Percentiles rank a stretch among this genome's conserved stretches.
phyloP scores from a whole-genome alignment of 1,139 yeast species.

The Zygosaccharomyces sapae region DNA sequence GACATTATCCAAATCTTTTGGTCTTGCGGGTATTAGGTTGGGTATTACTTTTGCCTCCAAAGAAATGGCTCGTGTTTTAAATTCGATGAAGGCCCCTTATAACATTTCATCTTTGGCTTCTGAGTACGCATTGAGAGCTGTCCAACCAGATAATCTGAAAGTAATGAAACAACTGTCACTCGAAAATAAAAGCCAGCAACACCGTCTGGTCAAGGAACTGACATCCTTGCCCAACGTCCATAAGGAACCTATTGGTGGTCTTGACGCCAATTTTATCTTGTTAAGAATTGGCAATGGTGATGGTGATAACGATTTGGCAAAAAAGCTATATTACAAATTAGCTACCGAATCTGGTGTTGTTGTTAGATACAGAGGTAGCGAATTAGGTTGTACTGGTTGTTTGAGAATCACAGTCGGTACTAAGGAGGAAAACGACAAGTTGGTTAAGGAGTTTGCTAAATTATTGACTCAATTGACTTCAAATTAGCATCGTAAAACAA shows the following conservation, averaged over 20 bases:
- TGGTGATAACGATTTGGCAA: slow-evolving; percentile 62
- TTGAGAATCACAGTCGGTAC: slow-evolving; percentile 87
- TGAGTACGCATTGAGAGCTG: slow-evolving; percentile 68
- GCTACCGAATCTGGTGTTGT: slow-evolving; percentile 77
- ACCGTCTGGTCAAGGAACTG: slow-evolving; percentile 48
- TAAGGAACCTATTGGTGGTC: slow-evolving; percentile 73
- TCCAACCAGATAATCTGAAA: slow-evolving; percentile 52
- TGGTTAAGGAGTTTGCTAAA: slow-evolving; percentile 50
- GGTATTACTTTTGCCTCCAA: slow-evolving; percentile 71
- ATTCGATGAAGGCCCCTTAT: slow-evolving; percentile 93
- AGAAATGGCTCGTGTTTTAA: slow-evolving; percentile 61
- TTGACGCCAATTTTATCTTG: slow-evolving; percentile 79
- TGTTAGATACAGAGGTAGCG: slow-evolving; percentile 85
- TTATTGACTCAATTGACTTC: slow-evolving; percentile 37
- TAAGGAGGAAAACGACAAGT: slow-evolving; percentile 58
- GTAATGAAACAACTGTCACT: slow-evolving; percentile 55
- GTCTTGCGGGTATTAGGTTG: slow-evolving; percentile 87
- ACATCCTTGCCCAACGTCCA: slow-evolving; percentile 58
- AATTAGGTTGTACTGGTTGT: slow-evolving; percentile 83
- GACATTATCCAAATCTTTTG: slow-evolving; percentile 90
- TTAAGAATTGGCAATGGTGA: slow-evolving; percentile 59
- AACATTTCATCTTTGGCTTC: slow-evolving; percentile 84
- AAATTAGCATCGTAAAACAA: not conserved
- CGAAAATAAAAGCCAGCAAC: slow-evolving; percentile 53
- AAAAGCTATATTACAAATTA: slow-evolving; percentile 56